Evolutionary conservation across 768 basidiomycete genomes (phyloP), one percentile per base, ranked within the genome.

Genomic region (Lentinula aciculospora): DNA sequence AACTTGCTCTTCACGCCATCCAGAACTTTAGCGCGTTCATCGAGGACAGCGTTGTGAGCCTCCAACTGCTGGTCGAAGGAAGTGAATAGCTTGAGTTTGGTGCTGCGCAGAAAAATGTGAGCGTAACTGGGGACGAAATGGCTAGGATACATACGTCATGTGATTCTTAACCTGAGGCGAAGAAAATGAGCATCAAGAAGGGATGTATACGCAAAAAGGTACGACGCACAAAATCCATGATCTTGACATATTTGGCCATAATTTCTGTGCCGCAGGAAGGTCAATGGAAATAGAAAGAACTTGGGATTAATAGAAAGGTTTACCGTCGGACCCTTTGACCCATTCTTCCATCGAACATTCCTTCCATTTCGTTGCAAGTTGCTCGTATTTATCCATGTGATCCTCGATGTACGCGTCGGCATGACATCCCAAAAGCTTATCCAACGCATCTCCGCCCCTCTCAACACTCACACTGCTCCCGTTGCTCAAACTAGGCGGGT

Each of bases 301-400:
- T 25, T n/a, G 2, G 32, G 48, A 32, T 21, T 21, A 39, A 48
- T 15, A 15, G 32, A 44, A 53, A 40, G 19, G 53, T 65, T 48
- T 36, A 83, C 83, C 80, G 48, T 81, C 74, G 1, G 77, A 79
- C 4, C 83, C 84, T 25, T 76, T 71, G 4, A 71, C 64, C 84
- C 84, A 84, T 51, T 84, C 82, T 13, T 79, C 77, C 57, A 75
- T 67, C 0, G 74, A 72, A 57, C 81, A 81, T 6, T 75, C 71
- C 13, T 72, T 72, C 82, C 83, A 86, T 59, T 72, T 77, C 58
- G 72, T 71, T 28, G 71, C 66, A 27, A 73, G 64, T 10, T 68
- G 68, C 36, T 80, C 78, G 59, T 84, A 84, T 27, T 67, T 66
- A 0, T 78, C 76, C 31, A 71, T 63, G 58, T 77, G 68, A 9